Evolutionary conservation across 805 yeast genomes (phyloP), one percentile per base, ranked within the genome.

Genomic region (Wickerhamiella cacticola): DNA sequence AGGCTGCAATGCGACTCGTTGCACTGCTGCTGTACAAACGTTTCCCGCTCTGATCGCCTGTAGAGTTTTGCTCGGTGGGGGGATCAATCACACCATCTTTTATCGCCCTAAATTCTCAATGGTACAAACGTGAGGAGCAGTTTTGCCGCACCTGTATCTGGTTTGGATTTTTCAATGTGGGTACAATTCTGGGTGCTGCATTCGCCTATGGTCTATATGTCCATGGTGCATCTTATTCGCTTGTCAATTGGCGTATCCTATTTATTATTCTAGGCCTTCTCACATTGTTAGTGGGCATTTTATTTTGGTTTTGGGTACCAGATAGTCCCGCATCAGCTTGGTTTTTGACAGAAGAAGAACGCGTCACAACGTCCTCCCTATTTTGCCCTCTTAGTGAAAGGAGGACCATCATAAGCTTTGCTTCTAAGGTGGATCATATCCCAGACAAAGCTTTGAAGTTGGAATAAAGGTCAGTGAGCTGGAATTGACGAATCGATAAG

Each of bases 11-110:
- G n/a, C n/a, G n/a, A n/a, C n/a, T n/a, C n/a, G n/a, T n/a, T n/a
- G n/a, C n/a, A n/a, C n/a, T n/a, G n/a, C n/a, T n/a, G n/a, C n/a
- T n/a, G n/a, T n/a, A n/a, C n/a, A n/a, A n/a, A n/a, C n/a, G n/a
- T n/a, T n/a, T n/a, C n/a, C n/a, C n/a, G n/a, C n/a, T n/a, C n/a
- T n/a, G n/a, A n/a, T n/a, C n/a, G n/a, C n/a, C n/a, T n/a, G n/a
- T n/a, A n/a, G n/a, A n/a, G n/a, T n/a, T n/a, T n/a, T n/a, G n/a
- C n/a, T n/a, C n/a, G n/a, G n/a, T n/a, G n/a, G n/a, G n/a, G n/a
- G n/a, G n/a, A n/a, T n/a, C n/a, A 18, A 70, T 77, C 18, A 71
- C 76, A 18, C 82, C 84, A 3, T 72, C 78, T 3, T 74, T 74
- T 61, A 72, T 75, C 24, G 64, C 75, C 24, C 58, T 78, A 40